Conservation (phyloP, 2,329 filamentous ascomycete species). For the Fusarium sp. region DNA sequence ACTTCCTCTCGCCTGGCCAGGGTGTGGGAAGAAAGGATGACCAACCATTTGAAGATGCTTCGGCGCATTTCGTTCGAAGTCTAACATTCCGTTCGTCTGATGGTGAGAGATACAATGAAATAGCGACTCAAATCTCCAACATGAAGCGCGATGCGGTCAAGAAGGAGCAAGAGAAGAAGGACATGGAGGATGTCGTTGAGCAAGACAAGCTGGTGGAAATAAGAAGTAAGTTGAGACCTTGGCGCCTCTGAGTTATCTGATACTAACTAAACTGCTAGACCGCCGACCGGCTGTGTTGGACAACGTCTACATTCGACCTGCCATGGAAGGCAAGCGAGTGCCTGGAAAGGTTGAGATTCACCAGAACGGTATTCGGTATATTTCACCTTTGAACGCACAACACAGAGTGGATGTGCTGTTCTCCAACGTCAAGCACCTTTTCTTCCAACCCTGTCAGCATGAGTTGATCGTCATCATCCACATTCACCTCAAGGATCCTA, state of each 20-base stretch:
- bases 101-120: conserved; percentile 89
- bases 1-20: conserved; percentile 96
- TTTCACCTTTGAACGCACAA: conserved; percentile 84
- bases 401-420: conserved; percentile 95
- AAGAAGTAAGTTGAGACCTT: conserved; percentile 75
- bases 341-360: conserved; percentile 97
- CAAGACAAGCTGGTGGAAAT: conserved; percentile 98
- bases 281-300: conserved; percentile 91
- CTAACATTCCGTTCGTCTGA: conserved; percentile 95
- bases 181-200: conserved; percentile 99
- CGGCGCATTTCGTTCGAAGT: conserved; percentile 95
- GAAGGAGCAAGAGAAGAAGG: conserved; percentile 98
- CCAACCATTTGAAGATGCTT: conserved; percentile 96
- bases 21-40: conserved; percentile 98
- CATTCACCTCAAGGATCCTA: conserved; percentile 97
- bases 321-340: conserved; percentile 96
- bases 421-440: conserved; percentile 98
- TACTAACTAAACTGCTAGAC: conserved; percentile 71
- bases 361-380: conserved; percentile 97
- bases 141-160: conserved; percentile 94
- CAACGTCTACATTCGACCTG: conserved; percentile 95
- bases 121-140: conserved; percentile 93
- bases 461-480: conserved; percentile 99
- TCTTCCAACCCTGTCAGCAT: conserved; percentile 97
- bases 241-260: neutral